Base-by-base conservation (phyloP, 2,329 filamentous ascomycete genomes). In the Botryosphaeria agaves region DNA sequence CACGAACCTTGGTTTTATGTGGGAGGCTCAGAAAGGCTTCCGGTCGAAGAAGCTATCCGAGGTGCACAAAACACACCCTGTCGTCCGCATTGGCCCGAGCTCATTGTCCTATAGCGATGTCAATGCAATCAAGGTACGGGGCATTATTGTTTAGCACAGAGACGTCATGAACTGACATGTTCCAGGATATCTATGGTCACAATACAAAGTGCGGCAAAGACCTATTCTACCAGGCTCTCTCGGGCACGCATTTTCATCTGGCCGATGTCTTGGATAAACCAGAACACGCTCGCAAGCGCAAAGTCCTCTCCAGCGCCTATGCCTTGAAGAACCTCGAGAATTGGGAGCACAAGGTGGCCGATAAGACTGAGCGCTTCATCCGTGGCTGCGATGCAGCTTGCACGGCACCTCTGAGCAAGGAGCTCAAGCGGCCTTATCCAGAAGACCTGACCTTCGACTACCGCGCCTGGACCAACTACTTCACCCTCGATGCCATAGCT, bases 81-180 rank as follows among this genome's bases (percentile, higher is more conserved):
- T 64, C 9, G 45, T 64, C 25, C 56, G 60, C 7, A 61, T 51
- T 4, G 59, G 59, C 2, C 61, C 59, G 3, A 63, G 61, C 28
- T 46, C 47, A 2, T 41, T 64, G 2, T 62, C 59, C 0, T 63
- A 53, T 37, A 47, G 48, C 4, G 49, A 52, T 31, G 38, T 49
- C 7, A 39, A 42, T n/a, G 60, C 59, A 14, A 47, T 47, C 37
- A 46, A 44, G 15, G 18, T 23, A 23, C 12, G 7, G 4, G 9
- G 9, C 9, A 23, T 23, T 12, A 9, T 11, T 23, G 7, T 23
- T 21, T 21, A 4, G 21, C 21, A 11, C 7, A 9, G 9, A 23
- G 3, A 23, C 9, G 9, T 23, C 21, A 12, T 23, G 12, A 11
- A 12, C 21, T 23, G 21, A 23, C 21, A 23, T 4, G 9, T 7